phyloP scores from a whole-genome alignment of 1,139 yeast genomes.

The Debaryomycetaceae sp. region DNA sequence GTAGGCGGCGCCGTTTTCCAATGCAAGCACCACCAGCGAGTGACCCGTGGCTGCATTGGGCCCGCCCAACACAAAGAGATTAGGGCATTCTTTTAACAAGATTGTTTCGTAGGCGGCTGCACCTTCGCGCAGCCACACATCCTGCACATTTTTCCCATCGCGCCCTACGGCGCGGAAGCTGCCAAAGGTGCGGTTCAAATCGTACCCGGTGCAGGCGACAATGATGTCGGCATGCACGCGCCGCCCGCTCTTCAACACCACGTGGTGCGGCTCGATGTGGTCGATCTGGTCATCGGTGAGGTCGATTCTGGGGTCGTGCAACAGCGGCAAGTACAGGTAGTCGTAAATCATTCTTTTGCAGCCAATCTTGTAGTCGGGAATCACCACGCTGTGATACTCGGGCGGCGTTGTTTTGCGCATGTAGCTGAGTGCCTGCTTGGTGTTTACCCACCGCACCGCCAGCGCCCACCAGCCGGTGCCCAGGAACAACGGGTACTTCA shows the following conservation, averaged over 20 bases:
- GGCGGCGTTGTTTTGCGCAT: slow-evolving; percentile 31
- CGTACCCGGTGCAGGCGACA: slow-evolving; percentile 44
- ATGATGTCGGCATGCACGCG: slow-evolving; percentile 34
- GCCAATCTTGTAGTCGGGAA: slow-evolving; percentile 40
- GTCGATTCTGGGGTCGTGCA: slow-evolving; percentile 29
- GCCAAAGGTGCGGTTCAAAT: slow-evolving; percentile 17
- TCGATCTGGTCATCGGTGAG: slow-evolving; percentile 23
- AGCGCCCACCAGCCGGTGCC: slow-evolving; percentile 28
- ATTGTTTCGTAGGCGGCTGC: slow-evolving; percentile 34
- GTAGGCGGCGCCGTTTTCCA: slow-evolving; percentile 33
- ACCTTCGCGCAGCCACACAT: slow-evolving; percentile 30
- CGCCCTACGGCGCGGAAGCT: slow-evolving; percentile 24
- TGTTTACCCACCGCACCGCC: slow-evolving; percentile 22
- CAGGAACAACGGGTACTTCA: slow-evolving; percentile 32
- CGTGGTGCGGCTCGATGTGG: slow-evolving; percentile 24
- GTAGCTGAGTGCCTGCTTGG: slow-evolving; percentile 19
- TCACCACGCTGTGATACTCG: slow-evolving; percentile 26
- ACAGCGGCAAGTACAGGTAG: slow-evolving; percentile 30
- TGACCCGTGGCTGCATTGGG: slow-evolving; percentile 46
- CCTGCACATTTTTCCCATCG: slow-evolving; percentile 19
- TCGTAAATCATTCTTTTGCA: slow-evolving; percentile 42
- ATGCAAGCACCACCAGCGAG: slow-evolving; percentile 38
- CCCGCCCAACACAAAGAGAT: slow-evolving; percentile 34
- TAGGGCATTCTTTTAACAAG: slow-evolving; percentile 33
- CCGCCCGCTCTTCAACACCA: slow-evolving; percentile 27